Percentiles rank a stretch among this genome's conserved stretches.
These are phyloP conservation scores for Thecaphora thlaspeos DNA, from an alignment of 1,284 basidiomycete species.

Conservation along the genomic window DNA sequence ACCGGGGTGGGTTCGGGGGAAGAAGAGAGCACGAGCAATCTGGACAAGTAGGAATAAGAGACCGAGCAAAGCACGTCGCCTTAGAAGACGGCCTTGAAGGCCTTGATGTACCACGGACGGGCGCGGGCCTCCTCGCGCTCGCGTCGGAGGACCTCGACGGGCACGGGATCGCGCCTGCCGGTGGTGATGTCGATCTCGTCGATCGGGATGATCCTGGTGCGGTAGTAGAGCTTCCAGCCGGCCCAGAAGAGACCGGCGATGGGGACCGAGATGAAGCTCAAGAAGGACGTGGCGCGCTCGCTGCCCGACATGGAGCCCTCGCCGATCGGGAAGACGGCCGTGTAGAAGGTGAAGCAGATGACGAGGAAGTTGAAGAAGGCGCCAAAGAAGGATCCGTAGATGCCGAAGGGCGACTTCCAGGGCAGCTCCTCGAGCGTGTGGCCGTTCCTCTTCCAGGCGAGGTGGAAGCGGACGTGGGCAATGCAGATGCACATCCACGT, in stretches of 20 bases:
- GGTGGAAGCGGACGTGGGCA: conserved; percentile 65
- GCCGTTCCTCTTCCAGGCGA: conserved; percentile 61
- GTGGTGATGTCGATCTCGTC: conserved; percentile 53
- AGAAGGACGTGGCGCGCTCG: conserved; percentile 60
- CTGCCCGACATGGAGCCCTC: conserved; percentile 29
- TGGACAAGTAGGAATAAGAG: too few species aligned
- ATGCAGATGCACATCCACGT: conserved; percentile 57
- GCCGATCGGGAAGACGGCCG: conserved; percentile 46
- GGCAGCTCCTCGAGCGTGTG: conserved; percentile 62
- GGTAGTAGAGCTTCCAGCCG: conserved; percentile 39
- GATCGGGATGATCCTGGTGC: conserved; percentile 31
- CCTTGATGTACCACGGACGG: conserved; percentile 34
- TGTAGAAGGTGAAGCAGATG: conserved; percentile 37
- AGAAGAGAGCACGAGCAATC: too few species aligned
- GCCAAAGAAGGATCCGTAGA: conserved; percentile 60
- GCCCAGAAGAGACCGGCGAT: conserved; percentile 32
- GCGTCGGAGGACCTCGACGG: conserved; percentile 45
- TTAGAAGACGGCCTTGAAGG: conserved; percentile 47
- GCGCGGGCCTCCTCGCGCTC: conserved; percentile 48
- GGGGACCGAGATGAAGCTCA: conserved; percentile 60
- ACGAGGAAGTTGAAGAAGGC: conserved; percentile 53
- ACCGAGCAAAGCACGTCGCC: too few species aligned
- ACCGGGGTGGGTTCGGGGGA: too few species aligned
- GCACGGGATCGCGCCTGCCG: conserved; percentile 46
- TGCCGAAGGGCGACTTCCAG: conserved; percentile 61